Base-by-base conservation (phyloP, 2,329 filamentous ascomycete genomes). In the Ceratocystis huliohia region DNA sequence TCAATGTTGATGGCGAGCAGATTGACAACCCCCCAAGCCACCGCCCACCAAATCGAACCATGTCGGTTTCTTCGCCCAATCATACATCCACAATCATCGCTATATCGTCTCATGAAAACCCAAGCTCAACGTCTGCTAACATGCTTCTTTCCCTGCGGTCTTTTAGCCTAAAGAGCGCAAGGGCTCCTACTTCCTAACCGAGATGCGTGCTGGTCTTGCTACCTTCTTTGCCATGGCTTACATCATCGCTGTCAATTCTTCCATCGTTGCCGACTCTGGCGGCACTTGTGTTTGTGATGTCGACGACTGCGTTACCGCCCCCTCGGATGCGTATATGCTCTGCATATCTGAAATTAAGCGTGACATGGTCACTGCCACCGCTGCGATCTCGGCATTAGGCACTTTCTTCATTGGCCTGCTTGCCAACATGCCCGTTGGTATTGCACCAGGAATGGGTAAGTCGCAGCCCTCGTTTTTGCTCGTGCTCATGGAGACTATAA, bases 331-430 rank as follows among this genome's bases (percentile, higher is more conserved):
- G 1, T 91, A 91, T 71, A 73, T 81, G 69, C 75, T 87, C n/a
- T 91, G 88, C 73, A 75, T 79, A 69, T 75, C 80, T 71, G 82
- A 81, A 69, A 74, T 93, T 73, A 88, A 88, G 75, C 84, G 89
- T 41, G 91, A 96, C 73, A 77, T 92, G 48, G 87, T 95, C 65
- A 95, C 91, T 5, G 90, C 88, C 10, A 95, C 91, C 3, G 89
- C 91, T 57, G 90, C 90, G 65, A 92, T 94, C 70, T 82, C 89
- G 15, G 88, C 89, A 30, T 76, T 96, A 61, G 84, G 88, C 2
- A 87, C 85, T n/a, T 91, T 95, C 75, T 86, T 81, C 75, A 91
- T 95, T 87, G 91, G 91, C 22, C 75, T 93, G 1, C 84, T 92
- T 69, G 87, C 91, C 69, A 95, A 95, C 70, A 79, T 93, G 80